phyloP scores from a whole-genome alignment of 495 filamentous ascomycete species.

The Xylaria grammica region DNA sequence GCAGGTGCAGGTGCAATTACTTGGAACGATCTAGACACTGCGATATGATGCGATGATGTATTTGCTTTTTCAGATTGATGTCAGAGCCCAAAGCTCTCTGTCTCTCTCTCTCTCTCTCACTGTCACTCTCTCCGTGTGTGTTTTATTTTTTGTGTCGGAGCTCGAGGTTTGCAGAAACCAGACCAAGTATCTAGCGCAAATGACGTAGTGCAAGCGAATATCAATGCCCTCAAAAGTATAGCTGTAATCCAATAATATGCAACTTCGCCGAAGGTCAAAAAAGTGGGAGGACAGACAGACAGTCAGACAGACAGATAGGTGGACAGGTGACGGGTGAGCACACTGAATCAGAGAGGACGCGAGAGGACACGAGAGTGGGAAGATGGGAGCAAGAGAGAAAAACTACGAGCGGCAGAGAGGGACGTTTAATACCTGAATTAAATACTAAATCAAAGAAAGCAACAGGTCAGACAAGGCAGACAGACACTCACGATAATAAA shows the following conservation, averaged over 20 bases:
- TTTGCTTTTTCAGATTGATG: too few species aligned
- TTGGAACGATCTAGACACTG: too few species aligned
- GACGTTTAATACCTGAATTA: too few species aligned
- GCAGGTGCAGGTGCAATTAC: neutral
- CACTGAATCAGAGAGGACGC: neutral
- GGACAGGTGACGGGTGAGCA: neutral
- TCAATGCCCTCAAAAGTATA: constrained; percentile 17
- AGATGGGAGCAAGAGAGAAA: neutral
- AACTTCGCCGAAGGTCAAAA: neutral
- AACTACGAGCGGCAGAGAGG: too few species aligned
- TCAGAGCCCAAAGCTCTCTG: too few species aligned
- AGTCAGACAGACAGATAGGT: neutral
- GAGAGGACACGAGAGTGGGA: neutral
- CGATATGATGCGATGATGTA: neutral
- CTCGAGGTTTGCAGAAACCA: too few species aligned
- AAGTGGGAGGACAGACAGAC: neutral
- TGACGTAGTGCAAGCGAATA: constrained; percentile 16
- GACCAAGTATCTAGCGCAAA: constrained; percentile 13
- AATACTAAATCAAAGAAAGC: too few species aligned
- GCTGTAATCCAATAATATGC: neutral
- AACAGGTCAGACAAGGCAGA: too few species aligned
- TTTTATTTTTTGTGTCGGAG: too few species aligned
- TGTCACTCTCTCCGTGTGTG: too few species aligned
- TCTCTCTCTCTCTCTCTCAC: too few species aligned
- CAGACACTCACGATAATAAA: neutral